phyloP scores from a whole-genome alignment of 2,329 filamentous ascomycete genomes.

The Ceratocystiopsis minuta region DNA sequence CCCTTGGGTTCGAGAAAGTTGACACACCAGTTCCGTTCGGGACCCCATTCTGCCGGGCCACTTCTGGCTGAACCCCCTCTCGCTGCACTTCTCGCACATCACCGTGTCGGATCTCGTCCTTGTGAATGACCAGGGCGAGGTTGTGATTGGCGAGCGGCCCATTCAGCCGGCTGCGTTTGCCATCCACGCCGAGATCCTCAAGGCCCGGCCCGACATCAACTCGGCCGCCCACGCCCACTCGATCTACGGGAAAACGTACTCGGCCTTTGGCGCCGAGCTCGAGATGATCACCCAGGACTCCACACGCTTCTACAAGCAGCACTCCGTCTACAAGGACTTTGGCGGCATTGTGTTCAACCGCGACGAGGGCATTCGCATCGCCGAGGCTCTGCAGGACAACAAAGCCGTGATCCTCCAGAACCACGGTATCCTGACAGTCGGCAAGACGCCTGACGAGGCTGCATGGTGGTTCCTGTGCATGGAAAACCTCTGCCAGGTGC shows the following conservation, averaged over 20 bases:
- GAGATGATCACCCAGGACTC: slow-evolving; percentile 54
- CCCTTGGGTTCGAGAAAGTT: too few species aligned
- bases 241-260: slow-evolving; percentile 47
- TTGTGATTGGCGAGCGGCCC: slow-evolving; percentile 43
- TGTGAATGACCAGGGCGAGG: slow-evolving; percentile 38
- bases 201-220: slow-evolving; percentile 42
- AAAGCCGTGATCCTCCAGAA: slow-evolving; percentile 49
- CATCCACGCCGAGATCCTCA: slow-evolving; percentile 50
- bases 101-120: slow-evolving; percentile 53
- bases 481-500: slow-evolving; percentile 48
- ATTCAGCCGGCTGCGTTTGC: slow-evolving; percentile 54
- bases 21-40: too few species aligned
- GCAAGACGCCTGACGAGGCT: slow-evolving; percentile 53
- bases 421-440: slow-evolving; percentile 53
- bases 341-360: slow-evolving; percentile 34
- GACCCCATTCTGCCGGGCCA: too few species aligned
- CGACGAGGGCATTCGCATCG: slow-evolving; percentile 46
- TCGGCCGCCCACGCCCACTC: slow-evolving; percentile 52
- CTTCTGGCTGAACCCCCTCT: too few species aligned
- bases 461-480: slow-evolving; percentile 50
- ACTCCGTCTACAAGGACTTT: slow-evolving; percentile 43
- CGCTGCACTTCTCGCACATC: slow-evolving; percentile 46
- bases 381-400: slow-evolving; percentile 36
- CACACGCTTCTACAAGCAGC: slow-evolving; percentile 41
- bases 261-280: slow-evolving; percentile 39